Evolutionary conservation across 2,329 filamentous ascomycete genomes (phyloP).

Genomic region (Penicillium thymicola): DNA sequence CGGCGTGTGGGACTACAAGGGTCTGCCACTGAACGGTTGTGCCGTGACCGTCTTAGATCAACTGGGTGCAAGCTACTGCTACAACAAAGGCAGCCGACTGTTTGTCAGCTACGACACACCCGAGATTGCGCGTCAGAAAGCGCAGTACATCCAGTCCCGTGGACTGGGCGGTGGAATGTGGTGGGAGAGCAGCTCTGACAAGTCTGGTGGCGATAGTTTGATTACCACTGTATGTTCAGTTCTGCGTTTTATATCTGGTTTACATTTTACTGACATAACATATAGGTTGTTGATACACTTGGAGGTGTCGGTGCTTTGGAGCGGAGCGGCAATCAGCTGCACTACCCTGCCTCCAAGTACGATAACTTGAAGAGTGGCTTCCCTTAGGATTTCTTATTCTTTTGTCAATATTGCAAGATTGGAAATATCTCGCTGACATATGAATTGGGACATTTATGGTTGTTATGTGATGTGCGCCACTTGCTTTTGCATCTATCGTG

Average conservation of each 20-base stretch:
- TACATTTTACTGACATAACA: neutral
- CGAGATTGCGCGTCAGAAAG: conserved; percentile 65
- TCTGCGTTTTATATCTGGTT: neutral
- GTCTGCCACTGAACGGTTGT: conserved; percentile 66
- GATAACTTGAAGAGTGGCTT: conserved; percentile 47
- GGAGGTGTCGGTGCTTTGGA: conserved; percentile 44
- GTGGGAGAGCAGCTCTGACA: conserved; percentile 87
- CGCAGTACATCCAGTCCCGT: conserved; percentile 63
- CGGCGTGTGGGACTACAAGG: conserved; percentile 87
- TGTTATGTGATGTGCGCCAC: neutral
- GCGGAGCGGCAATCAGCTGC: conserved; percentile 46
- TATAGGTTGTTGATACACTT: conserved; percentile 32
- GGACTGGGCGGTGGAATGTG: conserved; percentile 90
- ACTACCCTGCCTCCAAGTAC: conserved; percentile 53
- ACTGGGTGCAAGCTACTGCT: conserved; percentile 69
- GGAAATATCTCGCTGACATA: neutral
- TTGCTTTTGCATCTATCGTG: neutral
- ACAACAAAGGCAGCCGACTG: conserved; percentile 56
- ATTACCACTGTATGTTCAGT: conserved; percentile 52
- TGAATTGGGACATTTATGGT: neutral
- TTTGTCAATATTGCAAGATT: neutral
- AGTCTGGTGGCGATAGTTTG: conserved; percentile 61
- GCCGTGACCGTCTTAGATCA: conserved; percentile 59
- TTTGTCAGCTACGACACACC: conserved; percentile 77
- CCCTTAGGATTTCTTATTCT: neutral